Base-by-base conservation (phyloP, 768 basidiomycete species). In the Grammothele lineata region DNA sequence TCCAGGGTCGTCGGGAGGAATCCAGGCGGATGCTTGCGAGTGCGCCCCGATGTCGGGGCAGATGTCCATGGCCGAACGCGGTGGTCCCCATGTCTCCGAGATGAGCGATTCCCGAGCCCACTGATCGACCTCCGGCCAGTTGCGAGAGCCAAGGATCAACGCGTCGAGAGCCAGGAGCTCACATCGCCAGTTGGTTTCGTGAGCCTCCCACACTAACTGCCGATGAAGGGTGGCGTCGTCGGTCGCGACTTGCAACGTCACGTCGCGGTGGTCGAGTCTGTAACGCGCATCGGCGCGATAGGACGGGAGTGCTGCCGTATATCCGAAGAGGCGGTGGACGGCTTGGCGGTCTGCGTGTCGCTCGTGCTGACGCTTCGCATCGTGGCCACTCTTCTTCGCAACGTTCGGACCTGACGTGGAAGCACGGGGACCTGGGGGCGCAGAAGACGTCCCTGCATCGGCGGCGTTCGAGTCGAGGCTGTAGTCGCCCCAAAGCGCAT, bases 121-220 rank as follows among this genome's bases (percentile, higher is more conserved):
- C 9, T 23, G 41, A 11, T 17, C 27, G 6, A 42, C 4, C 26
- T 42, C 41, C 2, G 25, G 6, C n/a, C 5, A 32, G 4, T 33
- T 14, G n/a, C 32, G 21, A 17, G 41, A 42, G 5, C 41, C 41
- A 4, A 23, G n/a, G 10, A 32, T 17, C 18, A 42, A 4, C 3
- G 41, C 41, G 19, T 42, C 41, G 26, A 42, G 27, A 18, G 41
- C 41, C 5, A 42, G 41, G 17, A 42, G 30, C 21, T 42, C 41
- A 27, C 41, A 42, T 2, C 41, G 26, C 41, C 41, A 42, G 24
- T 42, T 42, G 5, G 18, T 42, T 15, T 42, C 41, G 17, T 42
- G 41, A 17, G 41, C 26, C 41, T 42, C 41, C 41, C 41, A 42
- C 3, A 42, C 41, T 6, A 42, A 12, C 8, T n/a, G 5, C 10